Evolutionary conservation across 1,139 yeast genomes (phyloP).

Genomic region (Taphrina populina): DNA sequence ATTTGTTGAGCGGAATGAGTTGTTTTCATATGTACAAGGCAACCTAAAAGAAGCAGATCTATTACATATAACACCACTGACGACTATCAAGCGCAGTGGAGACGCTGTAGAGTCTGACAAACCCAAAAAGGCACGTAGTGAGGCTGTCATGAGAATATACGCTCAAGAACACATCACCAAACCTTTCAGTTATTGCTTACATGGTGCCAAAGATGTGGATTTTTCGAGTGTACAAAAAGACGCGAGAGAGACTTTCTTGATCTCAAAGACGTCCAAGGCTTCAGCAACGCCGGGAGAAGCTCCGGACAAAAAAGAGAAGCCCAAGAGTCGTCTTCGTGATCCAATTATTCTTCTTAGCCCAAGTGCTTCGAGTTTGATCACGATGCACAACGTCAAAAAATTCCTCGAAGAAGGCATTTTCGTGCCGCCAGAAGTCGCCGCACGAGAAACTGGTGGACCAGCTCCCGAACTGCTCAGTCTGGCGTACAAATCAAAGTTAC

Average conservation of each 20-base stretch:
- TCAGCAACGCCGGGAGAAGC: constrained; percentile 21
- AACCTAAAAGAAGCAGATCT: not conserved
- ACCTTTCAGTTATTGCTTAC: constrained; percentile 75
- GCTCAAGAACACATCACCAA: constrained; percentile 50
- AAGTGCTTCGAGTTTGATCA: constrained; percentile 84
- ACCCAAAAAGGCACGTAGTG: constrained; percentile 31
- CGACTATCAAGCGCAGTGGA: constrained; percentile 2
- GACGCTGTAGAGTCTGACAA: constrained; percentile 37
- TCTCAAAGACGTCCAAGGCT: constrained; percentile 23
- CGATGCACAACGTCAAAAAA: constrained; percentile 75
- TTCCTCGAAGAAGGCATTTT: constrained; percentile 78
- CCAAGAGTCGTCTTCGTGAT: constrained; percentile 49
- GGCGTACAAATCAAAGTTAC: constrained; percentile 57
- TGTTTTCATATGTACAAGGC: constrained; percentile 33
- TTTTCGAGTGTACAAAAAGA: constrained; percentile 41
- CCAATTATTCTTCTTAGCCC: constrained; percentile 95
- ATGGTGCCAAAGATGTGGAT: constrained; percentile 60
- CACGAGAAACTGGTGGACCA: constrained; percentile 37
- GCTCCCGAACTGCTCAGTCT: constrained; percentile 43
- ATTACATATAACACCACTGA: constrained; percentile 7
- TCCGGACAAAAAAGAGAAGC: constrained; percentile 25
- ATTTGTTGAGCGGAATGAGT: constrained; percentile 81
- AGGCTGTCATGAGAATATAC: constrained; percentile 43
- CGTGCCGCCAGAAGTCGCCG: constrained; percentile 54
- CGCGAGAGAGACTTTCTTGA: constrained; percentile 38